A percentile compares a stretch with the other conserved stretches of the same genome.
phyloP scores from a whole-genome alignment of 768 basidiomycete genomes.

The Tylopilus intermedius region DNA sequence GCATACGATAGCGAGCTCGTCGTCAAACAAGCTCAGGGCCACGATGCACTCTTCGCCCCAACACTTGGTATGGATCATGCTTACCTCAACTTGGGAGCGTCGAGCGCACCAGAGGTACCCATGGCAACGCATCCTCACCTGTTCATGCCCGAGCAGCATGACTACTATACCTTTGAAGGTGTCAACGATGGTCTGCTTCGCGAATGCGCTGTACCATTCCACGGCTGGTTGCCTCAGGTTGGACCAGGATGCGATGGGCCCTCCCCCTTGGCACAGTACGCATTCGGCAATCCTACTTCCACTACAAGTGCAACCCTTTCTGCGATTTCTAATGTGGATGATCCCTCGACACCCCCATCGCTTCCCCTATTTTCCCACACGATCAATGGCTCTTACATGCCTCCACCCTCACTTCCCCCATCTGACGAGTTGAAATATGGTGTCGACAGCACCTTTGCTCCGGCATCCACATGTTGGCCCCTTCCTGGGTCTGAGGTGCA shows the following conservation, averaged over 20 bases:
- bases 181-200: not conserved
- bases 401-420: too few species aligned
- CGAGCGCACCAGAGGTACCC: too few species aligned
- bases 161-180: not conserved
- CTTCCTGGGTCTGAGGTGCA: not conserved
- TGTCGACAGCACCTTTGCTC: not conserved
- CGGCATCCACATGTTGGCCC: not conserved
- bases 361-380: too few species aligned
- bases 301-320: not conserved
- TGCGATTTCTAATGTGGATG: too few species aligned
- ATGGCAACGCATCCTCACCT: not conserved
- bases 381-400: too few species aligned
- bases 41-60: too few species aligned
- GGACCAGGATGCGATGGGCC: not conserved
- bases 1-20: too few species aligned
- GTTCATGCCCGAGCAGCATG: not conserved
- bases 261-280: not conserved
- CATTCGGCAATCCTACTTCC: not conserved
- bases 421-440: not conserved
- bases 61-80: too few species aligned
- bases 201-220: not conserved
- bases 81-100: not conserved
- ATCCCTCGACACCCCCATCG: too few species aligned
- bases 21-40: too few species aligned
- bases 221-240: not conserved